These are phyloP conservation scores for Papiliotrema nemorosa DNA, from an alignment of 1,284 basidiomycete genomes.

Conservation along the genomic window DNA sequence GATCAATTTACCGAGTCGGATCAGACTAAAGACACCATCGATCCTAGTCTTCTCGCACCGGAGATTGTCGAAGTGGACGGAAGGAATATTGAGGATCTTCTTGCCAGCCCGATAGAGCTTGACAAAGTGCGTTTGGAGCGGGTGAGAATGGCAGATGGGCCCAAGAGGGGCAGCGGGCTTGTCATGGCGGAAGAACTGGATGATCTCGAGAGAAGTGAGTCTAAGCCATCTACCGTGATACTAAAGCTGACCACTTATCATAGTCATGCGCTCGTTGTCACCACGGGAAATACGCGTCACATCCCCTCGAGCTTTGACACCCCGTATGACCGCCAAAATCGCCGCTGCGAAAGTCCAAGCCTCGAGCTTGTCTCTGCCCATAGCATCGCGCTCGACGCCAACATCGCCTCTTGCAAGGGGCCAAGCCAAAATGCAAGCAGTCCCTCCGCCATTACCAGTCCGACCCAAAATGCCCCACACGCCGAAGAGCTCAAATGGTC, in stretches of 20 bases:
- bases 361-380: neutral
- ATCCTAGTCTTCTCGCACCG: neutral
- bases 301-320: constrained; percentile 29
- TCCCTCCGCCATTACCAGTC: neutral
- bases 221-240: neutral
- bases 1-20: neutral
- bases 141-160: constrained; percentile 15
- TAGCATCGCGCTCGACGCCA: neutral
- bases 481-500: too few relatives aligned
- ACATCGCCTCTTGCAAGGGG: neutral
- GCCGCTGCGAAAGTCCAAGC: constrained; percentile 9
- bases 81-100: constrained; percentile 12
- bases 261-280: constrained; percentile 45
- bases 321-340: constrained; percentile 33
- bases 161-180: constrained; percentile 42
- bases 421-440: neutral
- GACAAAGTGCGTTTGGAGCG: constrained; percentile 8
- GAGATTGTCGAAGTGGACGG: neutral
- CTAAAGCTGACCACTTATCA: neutral
- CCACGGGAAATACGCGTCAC: constrained; percentile 44
- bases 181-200: constrained; percentile 48
- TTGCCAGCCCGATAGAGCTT: constrained; percentile 38
- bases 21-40: neutral
- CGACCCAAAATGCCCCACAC: neutral
- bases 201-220: constrained; percentile 43